Evolutionary conservation across 2,329 filamentous ascomycete species (phyloP).

Genomic region (Moelleriella libera): DNA sequence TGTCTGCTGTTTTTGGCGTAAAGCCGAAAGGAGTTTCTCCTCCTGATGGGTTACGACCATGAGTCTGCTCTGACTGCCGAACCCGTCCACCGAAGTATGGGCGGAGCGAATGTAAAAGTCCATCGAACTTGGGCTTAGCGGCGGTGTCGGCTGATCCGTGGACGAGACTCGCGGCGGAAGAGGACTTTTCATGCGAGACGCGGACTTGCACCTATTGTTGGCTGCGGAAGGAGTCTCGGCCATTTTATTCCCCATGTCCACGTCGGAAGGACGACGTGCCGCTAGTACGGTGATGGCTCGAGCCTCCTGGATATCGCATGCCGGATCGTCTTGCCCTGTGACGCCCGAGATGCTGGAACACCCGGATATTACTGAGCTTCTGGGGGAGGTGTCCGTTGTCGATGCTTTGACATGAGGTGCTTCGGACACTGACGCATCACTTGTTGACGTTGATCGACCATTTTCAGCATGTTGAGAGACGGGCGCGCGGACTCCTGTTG

Average conservation of each 20-base stretch:
- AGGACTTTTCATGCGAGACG: background rate
- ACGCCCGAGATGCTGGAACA: conserved; percentile 20
- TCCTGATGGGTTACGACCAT: conserved; percentile 46
- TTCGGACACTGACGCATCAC: conserved; percentile 10
- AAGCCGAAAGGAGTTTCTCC: conserved; percentile 41
- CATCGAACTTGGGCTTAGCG: conserved; percentile 35
- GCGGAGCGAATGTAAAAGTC: conserved; percentile 31
- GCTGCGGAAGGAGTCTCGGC: background rate
- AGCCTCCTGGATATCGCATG: conserved; percentile 22
- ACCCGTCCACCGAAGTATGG: conserved; percentile 21
- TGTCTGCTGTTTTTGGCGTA: conserved; percentile 40
- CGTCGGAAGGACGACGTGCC: conserved; percentile 11
- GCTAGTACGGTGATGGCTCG: conserved; percentile 23
- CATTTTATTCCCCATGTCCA: conserved; percentile 4
- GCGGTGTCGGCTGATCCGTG: conserved; percentile 30
- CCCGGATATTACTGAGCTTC: conserved; percentile 21
- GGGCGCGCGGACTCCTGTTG: too few relatives aligned
- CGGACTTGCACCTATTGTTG: background rate
- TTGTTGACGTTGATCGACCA: conserved; percentile 3
- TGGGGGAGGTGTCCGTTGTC: conserved; percentile 10
- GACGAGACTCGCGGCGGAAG: conserved; percentile 7
- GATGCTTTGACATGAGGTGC: conserved; percentile 11
- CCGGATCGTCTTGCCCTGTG: conserved; percentile 16
- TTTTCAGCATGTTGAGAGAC: background rate
- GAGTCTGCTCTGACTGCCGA: conserved; percentile 23